Evolutionary conservation across 2,329 filamentous ascomycete species (phyloP).

Genomic region (Acrodontium crateriforme): DNA sequence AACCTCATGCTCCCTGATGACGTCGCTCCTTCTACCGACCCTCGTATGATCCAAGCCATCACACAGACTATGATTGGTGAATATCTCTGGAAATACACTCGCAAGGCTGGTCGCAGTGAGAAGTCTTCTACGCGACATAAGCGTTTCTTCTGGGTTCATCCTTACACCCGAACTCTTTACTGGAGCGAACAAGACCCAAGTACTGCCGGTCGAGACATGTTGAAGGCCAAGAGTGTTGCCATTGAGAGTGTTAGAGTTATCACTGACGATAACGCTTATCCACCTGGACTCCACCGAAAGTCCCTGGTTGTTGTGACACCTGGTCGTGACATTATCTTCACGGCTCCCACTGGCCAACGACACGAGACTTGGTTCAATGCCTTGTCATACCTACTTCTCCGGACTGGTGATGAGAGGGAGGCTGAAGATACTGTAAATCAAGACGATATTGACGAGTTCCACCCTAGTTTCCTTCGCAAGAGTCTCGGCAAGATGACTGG

Average conservation of each 20-base stretch:
- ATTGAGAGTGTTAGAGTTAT: constrained; percentile 90
- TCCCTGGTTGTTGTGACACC: constrained; percentile 83
- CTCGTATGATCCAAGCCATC: constrained; percentile 96
- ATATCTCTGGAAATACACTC: constrained; percentile 97
- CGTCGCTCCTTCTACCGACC: constrained; percentile 61
- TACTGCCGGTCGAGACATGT: constrained; percentile 59
- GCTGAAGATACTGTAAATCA: constrained; percentile 44
- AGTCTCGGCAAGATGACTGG: constrained; percentile 40
- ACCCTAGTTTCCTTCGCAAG: constrained; percentile 42
- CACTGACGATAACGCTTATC: constrained; percentile 86
- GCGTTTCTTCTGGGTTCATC: constrained; percentile 98
- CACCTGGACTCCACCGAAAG: constrained; percentile 87
- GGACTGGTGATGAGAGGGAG: constrained; percentile 41
- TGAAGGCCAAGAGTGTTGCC: constrained; percentile 75
- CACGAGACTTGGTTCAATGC: constrained; percentile 99
- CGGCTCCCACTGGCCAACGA: constrained; percentile 79
- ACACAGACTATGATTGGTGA: constrained; percentile 99
- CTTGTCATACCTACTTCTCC: constrained; percentile 77
- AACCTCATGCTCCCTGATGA: constrained; percentile 43
- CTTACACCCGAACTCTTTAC: constrained; percentile 90
- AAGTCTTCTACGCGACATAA: constrained; percentile 83
- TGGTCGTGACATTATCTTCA: constrained; percentile 82
- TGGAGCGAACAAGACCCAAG: constrained; percentile 90
- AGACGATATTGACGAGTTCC: constrained; percentile 63
- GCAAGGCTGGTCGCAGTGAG: constrained; percentile 77